Conservation (phyloP, 1,139 yeast genomes). For the Candida freyschussii region DNA sequence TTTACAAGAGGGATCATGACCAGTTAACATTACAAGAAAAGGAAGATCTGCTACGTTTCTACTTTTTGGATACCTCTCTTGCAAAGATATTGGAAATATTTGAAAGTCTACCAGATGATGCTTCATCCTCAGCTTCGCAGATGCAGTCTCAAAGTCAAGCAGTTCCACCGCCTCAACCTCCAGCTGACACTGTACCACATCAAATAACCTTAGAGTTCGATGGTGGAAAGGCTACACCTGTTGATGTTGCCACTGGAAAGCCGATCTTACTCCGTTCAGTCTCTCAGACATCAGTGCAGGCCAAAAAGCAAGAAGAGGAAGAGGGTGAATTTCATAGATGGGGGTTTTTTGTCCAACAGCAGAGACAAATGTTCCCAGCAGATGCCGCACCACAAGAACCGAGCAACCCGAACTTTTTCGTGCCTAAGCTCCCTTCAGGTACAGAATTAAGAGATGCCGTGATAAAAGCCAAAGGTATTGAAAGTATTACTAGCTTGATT, state of each 20-base stretch:
- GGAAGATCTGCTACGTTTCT: conserved; percentile 60
- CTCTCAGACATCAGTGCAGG: conserved; percentile 62
- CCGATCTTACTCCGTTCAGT: conserved; percentile 61
- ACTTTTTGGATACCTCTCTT: conserved; percentile 61
- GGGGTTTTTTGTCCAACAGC: conserved; percentile 70
- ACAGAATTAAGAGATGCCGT: conserved; percentile 72
- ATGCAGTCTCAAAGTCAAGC: conserved; percentile 2
- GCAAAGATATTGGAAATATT: conserved; percentile 61
- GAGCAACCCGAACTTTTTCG: conserved; percentile 10
- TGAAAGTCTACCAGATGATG: conserved; percentile 14
- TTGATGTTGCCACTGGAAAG: conserved; percentile 66
- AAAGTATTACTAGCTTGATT: conserved; percentile 65
- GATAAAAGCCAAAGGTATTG: conserved; percentile 72
- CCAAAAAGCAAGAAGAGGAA: conserved; percentile 77
- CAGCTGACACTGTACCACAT: conserved; percentile 43
- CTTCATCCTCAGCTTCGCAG: conserved; percentile 6
- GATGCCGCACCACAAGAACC: conserved; percentile 10
- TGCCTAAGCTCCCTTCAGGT: conserved; percentile 58
- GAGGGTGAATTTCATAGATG: conserved; percentile 89
- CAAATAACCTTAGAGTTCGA: conserved; percentile 60
- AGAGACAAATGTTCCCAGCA: conserved; percentile 38
- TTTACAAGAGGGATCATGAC: conserved; percentile 51
- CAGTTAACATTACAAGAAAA: conserved; percentile 59
- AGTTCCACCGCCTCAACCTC: conserved; percentile 6
- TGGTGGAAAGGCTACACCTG: conserved; percentile 47